Evolutionary conservation across 2,329 filamentous ascomycete genomes (phyloP), one percentile per base, ranked within the genome.

Genomic region (Ascochyta clinopodiicola): DNA sequence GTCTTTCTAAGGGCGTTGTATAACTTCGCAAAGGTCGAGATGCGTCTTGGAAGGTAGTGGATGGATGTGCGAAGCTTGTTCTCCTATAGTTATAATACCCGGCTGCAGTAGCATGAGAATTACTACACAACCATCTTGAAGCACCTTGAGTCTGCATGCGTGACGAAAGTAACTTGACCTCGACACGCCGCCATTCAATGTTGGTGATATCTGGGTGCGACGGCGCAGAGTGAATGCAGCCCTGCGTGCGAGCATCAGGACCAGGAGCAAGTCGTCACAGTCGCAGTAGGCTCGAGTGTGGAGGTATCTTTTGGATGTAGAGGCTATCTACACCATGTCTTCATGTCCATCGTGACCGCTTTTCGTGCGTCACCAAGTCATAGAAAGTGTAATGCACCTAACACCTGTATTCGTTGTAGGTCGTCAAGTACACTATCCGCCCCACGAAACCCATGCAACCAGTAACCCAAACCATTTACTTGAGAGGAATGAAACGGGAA

Each of bases 401-500:
- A 74, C 70, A 73, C 72, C 69, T 68, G 58, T 67, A 67, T 72
- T 72, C 70, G 63, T 73, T 66, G 66, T 69, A 71, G 70, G 71
- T 76, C 73, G 68, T 76, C 70, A 74, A 69, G 68, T 73, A 74
- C 73, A 74, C 70, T 68, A 68, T 71, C 61, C 66, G 57, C 61
- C 67, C 68, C 66, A 66, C 67, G 56, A 71, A 73, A 72, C 69
- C 72, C 74, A 75, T 75, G 72, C 71, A 75, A 71, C 71, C 72
- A 64, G 66, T 56, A 67, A 71, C 69, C 71, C 71, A 73, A 58
- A 72, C 67, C 68, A 69, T 74, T 78, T 97, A 98, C 88, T 99
- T 99, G 82, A 99, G 90, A 82, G 95, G 95, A 87, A 99, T 99
- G 90, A 99, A 99, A 89, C 95, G 92, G 82, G 95, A 99, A 86